Percentiles rank a stretch among this genome's conserved stretches.
These are phyloP conservation scores for Boletus reticulatus DNA, from an alignment of 768 basidiomycete species.

Conservation along the genomic window DNA sequence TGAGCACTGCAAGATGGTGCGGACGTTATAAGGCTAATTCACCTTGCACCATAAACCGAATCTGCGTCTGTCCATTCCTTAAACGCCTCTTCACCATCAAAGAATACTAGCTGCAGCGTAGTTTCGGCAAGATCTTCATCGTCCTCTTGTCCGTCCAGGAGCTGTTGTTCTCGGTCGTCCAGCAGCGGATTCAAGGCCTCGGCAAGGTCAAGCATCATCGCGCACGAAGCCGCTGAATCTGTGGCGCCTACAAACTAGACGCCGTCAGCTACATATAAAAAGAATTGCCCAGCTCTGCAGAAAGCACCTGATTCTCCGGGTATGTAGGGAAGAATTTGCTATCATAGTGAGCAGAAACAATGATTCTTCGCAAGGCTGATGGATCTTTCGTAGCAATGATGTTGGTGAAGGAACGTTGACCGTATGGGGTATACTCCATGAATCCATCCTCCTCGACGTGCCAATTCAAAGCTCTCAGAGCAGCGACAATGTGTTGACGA, in stretches of 20 bases:
- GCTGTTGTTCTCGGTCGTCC: constrained; percentile 51
- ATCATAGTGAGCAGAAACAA: constrained; percentile 92
- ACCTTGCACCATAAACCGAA: constrained; percentile 96
- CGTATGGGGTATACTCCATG: constrained; percentile 76
- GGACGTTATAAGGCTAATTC: neutral
- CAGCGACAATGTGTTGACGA: constrained; percentile 74
- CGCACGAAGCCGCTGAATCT: constrained; percentile 94
- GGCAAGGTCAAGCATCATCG: constrained; percentile 90
- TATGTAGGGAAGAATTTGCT: constrained; percentile 79
- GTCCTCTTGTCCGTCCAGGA: constrained; percentile 56
- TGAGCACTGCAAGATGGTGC: neutral
- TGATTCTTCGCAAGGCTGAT: constrained; percentile 71
- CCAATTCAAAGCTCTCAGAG: constrained; percentile 76
- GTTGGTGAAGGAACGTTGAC: constrained; percentile 78
- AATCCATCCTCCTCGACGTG: constrained; percentile 86
- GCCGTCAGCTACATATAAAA: constrained; percentile 10
- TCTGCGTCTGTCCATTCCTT: constrained; percentile 84
- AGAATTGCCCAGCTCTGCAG: neutral
- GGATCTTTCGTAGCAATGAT: constrained; percentile 95
- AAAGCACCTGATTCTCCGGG: constrained; percentile 71
- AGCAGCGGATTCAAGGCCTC: constrained; percentile 77
- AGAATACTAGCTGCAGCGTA: constrained; percentile 90
- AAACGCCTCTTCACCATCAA: constrained; percentile 98
- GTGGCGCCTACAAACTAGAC: constrained; percentile 92
- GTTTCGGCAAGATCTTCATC: constrained; percentile 81